Evolutionary conservation across 805 yeast species (phyloP).

Genomic region (Kodamaea kakaduensis): DNA sequence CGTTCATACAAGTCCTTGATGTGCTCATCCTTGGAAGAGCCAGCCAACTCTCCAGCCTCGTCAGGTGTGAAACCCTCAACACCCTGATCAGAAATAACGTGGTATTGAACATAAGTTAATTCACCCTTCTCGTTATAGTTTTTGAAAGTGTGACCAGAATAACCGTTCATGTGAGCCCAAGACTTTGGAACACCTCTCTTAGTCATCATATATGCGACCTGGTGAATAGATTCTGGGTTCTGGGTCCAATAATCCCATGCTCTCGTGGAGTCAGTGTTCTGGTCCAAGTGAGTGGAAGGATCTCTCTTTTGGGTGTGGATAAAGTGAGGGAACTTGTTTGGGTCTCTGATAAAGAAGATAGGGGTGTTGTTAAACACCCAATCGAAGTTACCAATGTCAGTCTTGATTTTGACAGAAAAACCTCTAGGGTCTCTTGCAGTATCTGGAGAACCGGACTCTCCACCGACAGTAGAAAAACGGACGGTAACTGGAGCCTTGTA

Average conservation of each 20-base stretch:
- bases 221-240: slow-evolving; percentile 57
- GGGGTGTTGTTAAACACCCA: slow-evolving; percentile 87
- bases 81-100: slow-evolving; percentile 50
- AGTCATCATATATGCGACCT: slow-evolving; percentile 53
- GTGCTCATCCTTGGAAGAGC: slow-evolving; percentile 50
- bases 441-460: slow-evolving; percentile 78
- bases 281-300: slow-evolving; percentile 56
- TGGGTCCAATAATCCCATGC: slow-evolving; percentile 56
- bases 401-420: slow-evolving; percentile 72
- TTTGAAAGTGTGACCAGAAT: slow-evolving; percentile 64
- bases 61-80: slow-evolving; percentile 38
- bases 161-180: slow-evolving; percentile 56
- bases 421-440: slow-evolving; percentile 89
- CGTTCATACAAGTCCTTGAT: slow-evolving; percentile 34
- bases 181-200: slow-evolving; percentile 57
- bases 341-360: slow-evolving; percentile 79
- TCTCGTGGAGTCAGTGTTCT: slow-evolving; percentile 42
- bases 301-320: slow-evolving; percentile 87
- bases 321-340: slow-evolving; percentile 80
- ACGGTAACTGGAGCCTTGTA: slow-evolving; percentile 71
- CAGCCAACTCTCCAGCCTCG: slow-evolving; percentile 45
- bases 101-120: slow-evolving; percentile 54
- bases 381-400: slow-evolving; percentile 82
- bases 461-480: slow-evolving; percentile 85
- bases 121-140: slow-evolving; percentile 49